phyloP scores from a whole-genome alignment of 2,329 filamentous ascomycete species.

The Diaporthe helianthi region DNA sequence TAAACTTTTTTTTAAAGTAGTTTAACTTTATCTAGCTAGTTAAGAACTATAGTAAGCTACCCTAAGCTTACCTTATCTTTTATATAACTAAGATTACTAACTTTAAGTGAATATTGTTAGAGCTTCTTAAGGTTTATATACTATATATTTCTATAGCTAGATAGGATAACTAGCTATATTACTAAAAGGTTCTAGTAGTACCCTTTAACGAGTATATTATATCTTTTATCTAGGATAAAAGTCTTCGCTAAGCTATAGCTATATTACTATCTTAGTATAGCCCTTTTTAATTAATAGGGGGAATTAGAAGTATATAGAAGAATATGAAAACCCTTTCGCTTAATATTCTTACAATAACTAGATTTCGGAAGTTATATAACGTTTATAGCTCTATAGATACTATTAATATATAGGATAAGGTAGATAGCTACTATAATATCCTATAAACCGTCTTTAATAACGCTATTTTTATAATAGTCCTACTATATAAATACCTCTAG shows the following conservation, averaged over 20 bases:
- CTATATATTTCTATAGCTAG: conserved; percentile 41
- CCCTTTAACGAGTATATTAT: conserved; percentile 43
- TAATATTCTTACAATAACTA: conserved; percentile 40
- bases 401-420: conserved; percentile 22
- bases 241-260: conserved; percentile 37
- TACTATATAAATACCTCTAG: conserved; percentile 32
- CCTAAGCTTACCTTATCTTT: not conserved
- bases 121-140: conserved; percentile 40
- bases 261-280: conserved; percentile 38
- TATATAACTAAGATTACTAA: not conserved
- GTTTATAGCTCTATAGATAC: conserved; percentile 36
- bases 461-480: conserved; percentile 39
- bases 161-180: conserved; percentile 42
- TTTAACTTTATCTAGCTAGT: conserved; percentile 38
- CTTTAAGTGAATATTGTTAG: conserved; percentile 29
- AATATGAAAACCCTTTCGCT: conserved; percentile 41
- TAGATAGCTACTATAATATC: conserved; percentile 38
- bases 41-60: conserved; percentile 36
- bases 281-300: not conserved
- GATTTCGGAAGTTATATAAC: conserved; percentile 39
- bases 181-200: conserved; percentile 39
- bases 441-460: conserved; percentile 41
- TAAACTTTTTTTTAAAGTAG: conserved; percentile 37
- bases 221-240: conserved; percentile 42
- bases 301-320: conserved; percentile 36